Base-by-base conservation (phyloP, 2,329 filamentous ascomycete genomes). In the Emmonsiellopsis sp. region DNA sequence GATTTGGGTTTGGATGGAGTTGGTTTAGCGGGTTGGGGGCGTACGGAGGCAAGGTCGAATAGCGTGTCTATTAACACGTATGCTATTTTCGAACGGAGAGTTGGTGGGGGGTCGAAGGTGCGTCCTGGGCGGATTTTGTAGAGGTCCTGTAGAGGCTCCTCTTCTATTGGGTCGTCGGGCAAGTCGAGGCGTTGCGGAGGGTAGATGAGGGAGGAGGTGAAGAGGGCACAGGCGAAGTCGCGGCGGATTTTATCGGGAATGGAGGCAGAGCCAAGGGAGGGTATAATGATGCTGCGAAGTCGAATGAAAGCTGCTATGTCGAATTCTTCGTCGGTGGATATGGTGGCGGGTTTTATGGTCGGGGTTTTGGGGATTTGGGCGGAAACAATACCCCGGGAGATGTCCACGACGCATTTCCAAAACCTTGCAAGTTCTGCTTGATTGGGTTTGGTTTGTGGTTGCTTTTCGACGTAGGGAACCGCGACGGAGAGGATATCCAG, bases 31-130 rank as follows among this genome's bases (percentile, higher is more conserved):
- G 51, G 64, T 6, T 60, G 69, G 52, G n/a, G 66, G n/a, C 77
- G 71, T 14, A 74, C 71, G 2, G 80, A 68, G 2, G 88, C 80
- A 2, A 90, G 77, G 2, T 81, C 74, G 61, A 91, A 86, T 2
- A 98, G 78, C 62, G 94, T 87, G 54, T 88, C 82, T 32, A 94
- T 79, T 60, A 89, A 89, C 8, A 87, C 78, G 60, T 94, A 94
- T 50, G 84, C 81, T 78, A 97, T 90, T 46, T 78, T 78, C 34
- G 79, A 77, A 1, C 92, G 84, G 34, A 74, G 74, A 0, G 82
- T 85, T 2, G 86, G 83, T 0, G 76, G 64, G 0, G 86, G 77
- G 47, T 86, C 80, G 46, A 85, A 78, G 0, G 92, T 94, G 14
- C 85, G 82, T 1, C 91, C 90, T 36, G 79, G 74, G 0, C 88